phyloP scores from a whole-genome alignment of 768 basidiomycete genomes.

The Leccinellum albellum region DNA sequence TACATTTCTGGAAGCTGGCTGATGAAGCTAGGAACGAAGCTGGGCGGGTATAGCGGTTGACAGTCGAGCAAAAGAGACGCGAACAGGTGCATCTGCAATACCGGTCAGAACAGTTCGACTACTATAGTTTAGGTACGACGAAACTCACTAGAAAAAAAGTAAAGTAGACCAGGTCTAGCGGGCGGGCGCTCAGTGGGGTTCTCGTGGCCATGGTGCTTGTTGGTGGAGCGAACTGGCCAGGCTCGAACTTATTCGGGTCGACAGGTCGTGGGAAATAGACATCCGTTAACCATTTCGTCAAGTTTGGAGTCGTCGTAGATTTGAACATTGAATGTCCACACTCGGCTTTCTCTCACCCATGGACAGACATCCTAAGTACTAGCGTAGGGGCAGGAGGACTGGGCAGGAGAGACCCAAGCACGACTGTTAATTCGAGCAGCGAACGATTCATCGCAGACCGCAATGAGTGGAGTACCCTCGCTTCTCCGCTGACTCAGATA shows the following conservation, averaged over 20 bases:
- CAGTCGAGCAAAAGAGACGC: constrained; percentile 68
- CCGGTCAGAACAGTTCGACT: neutral
- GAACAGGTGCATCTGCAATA: constrained; percentile 56
- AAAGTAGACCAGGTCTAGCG: constrained; percentile 67
- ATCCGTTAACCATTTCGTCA: too few species aligned
- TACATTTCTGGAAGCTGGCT: constrained; percentile 47
- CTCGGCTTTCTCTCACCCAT: neutral
- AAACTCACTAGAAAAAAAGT: constrained; percentile 59
- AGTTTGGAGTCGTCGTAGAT: too few species aligned
- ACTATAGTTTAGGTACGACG: neutral
- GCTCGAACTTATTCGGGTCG: neutral
- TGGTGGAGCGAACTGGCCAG: neutral
- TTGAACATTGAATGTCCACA: too few species aligned
- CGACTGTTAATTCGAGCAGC: too few species aligned
- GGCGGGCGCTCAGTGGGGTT: constrained; percentile 50
- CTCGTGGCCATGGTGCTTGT: constrained; percentile 7
- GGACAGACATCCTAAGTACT: too few species aligned
- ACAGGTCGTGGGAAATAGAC: neutral
- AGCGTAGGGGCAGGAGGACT: too few species aligned
- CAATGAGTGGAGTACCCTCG: too few species aligned
- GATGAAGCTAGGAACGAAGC: constrained; percentile 47
- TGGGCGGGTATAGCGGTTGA: constrained; percentile 59
- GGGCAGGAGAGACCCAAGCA: too few species aligned
- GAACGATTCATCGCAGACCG: too few species aligned
- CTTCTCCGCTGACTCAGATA: too few species aligned